Evolutionary conservation across 1,139 yeast species (phyloP).

Genomic region (Arxiozyma slooffiae): DNA sequence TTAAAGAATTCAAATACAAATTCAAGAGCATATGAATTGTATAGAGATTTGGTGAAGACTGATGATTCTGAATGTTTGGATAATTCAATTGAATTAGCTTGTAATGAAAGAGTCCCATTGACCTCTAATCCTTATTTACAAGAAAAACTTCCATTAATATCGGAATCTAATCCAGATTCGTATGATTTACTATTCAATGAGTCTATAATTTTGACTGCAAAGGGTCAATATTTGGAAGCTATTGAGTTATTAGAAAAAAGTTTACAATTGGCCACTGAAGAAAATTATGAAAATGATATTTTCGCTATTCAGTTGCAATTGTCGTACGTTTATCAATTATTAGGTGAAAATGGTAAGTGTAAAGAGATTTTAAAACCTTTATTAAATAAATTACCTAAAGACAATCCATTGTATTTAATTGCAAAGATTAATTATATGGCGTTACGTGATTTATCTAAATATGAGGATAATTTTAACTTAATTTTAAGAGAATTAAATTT

Average conservation of each 20-base stretch:
- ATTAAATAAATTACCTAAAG: conserved; percentile 18
- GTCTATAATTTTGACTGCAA: conserved; percentile 39
- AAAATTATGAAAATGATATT: conserved; percentile 32
- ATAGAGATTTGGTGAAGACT: conserved; percentile 38
- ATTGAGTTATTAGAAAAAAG: conserved; percentile 45
- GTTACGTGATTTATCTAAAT: conserved; percentile 20
- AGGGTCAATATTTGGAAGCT: conserved; percentile 37
- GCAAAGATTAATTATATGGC: conserved; percentile 29
- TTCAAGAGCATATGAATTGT: conserved; percentile 45
- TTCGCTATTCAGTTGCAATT: conserved; percentile 45
- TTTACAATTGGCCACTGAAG: conserved; percentile 27
- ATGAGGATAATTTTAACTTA: conserved; percentile 24
- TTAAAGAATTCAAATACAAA: conserved; percentile 54
- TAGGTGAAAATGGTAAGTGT: conserved; percentile 40
- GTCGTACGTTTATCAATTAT: conserved; percentile 50
- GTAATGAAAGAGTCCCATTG: conserved; percentile 28
- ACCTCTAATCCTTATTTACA: conserved; percentile 12
- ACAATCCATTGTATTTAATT: conserved; percentile 25
- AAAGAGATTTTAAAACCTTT: conserved; percentile 33
- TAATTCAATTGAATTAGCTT: conserved; percentile 46
- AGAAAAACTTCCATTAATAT: conserved; percentile 17
- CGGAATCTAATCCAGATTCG: conserved; percentile 28
- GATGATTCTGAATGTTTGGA: conserved; percentile 17
- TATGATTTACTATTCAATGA: conserved; percentile 61
- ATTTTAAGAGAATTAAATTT: conserved; percentile 29